Base-by-base conservation (phyloP, 345 rosid species). In the Durio zibethinus region DNA sequence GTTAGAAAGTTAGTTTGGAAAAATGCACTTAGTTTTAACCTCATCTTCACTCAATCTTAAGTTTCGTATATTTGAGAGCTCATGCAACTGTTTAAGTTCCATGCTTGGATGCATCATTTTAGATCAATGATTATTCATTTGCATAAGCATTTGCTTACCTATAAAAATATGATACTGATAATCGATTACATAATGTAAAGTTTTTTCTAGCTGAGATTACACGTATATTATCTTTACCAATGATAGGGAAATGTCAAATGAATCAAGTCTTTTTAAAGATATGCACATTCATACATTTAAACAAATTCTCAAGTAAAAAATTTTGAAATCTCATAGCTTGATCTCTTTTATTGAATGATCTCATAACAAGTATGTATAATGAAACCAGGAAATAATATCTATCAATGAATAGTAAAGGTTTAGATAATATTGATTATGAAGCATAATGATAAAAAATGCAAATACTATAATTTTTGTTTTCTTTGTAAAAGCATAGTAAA, bases 221-320 rank as follows among this genome's bases (percentile, higher is more conserved):
- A 0, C 99, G 98, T 93, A 93, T 90, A 87, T 92, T 95, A 71
- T 93, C 93, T 71, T 98, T 95, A 96, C 56, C 84, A 82, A 56
- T 75, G 18, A 77, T 67, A 80, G 20, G 73, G 4, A 73, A 68
- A 70, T 1, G 74, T 16, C n/a, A n/a, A 31, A 29, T 16, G n/a
- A 75, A 72, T 83, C 71, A 74, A 54, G 71, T 4, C 64, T 53
- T 57, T 14, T 52, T 0, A 31, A 50, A 50, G 7, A 21, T 20
- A 11, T 12, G 43, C 11, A 38, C 43, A 48, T 0, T 10, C 16
- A 1, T 20, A 16, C 48, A 10, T 38, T 40, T 10, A 20, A 66
- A 40, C 18, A n/a, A n/a, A 40, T 11, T 27, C 33, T 27, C 18
- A 60, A 4, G 16, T 27, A 0, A 60, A 60, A 27, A 10, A 12